Conservation (phyloP, 805 yeast species). For the Monosporozyma aerobia region DNA sequence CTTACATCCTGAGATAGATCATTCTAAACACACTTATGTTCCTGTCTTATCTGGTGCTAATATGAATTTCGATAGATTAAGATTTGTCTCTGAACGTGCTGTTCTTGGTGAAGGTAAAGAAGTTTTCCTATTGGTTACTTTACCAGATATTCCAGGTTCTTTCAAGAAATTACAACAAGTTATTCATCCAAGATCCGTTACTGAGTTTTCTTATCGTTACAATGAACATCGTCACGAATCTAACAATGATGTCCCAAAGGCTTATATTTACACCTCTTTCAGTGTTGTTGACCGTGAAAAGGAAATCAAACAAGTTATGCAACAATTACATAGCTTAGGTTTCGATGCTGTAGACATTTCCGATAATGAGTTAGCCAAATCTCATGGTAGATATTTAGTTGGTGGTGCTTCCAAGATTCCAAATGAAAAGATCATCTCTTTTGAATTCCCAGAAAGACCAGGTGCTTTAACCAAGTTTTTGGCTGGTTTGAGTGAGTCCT, state of each 20-base stretch:
- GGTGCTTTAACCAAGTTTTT: conserved; percentile 84
- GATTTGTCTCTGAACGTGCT: conserved; percentile 96
- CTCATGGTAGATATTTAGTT: conserved; percentile 91
- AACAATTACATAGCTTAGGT: conserved; percentile 50
- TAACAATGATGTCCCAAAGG: conserved; percentile 37
- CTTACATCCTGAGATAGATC: conserved; percentile 59
- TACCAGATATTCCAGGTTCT: conserved; percentile 91
- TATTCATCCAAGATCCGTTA: conserved; percentile 80
- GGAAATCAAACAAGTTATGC: conserved; percentile 60
- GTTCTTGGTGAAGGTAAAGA: conserved; percentile 98
- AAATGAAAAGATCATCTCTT: conserved; percentile 69
- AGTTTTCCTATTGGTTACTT: conserved; percentile 79
- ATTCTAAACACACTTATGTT: conserved; percentile 59
- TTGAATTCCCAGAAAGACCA: conserved; percentile 96
- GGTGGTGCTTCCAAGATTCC: conserved; percentile 77
- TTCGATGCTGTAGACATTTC: conserved; percentile 77
- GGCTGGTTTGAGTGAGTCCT: conserved; percentile 56
- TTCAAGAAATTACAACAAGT: conserved; percentile 67
- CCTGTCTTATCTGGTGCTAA: conserved; percentile 94
- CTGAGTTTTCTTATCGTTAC: conserved; percentile 89
- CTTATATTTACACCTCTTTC: conserved; percentile 83
- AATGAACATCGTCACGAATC: conserved; percentile 34
- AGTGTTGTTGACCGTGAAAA: conserved; percentile 65
- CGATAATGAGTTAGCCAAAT: conserved; percentile 88
- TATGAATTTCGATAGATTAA: conserved; percentile 92